These are phyloP conservation scores for Cutaneotrichosporon curvatum DNA, from an alignment of 1,284 basidiomycete genomes.

Conservation along the genomic window DNA sequence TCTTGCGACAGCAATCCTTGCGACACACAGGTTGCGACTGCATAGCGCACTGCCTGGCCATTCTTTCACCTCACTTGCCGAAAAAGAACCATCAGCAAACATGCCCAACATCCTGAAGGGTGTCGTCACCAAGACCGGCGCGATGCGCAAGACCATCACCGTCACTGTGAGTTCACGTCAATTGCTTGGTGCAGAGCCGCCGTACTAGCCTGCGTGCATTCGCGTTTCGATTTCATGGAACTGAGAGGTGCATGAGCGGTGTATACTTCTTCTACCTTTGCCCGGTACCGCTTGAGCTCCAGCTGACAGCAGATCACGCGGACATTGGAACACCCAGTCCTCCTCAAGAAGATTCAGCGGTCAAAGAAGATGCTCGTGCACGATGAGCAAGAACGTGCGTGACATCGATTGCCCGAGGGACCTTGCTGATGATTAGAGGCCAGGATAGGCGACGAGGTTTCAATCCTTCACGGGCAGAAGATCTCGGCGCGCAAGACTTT, in stretches of 20 bases:
- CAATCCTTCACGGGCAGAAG: constrained; percentile 33
- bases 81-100: not conserved
- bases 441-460: constrained; percentile 31
- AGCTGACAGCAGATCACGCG: constrained; percentile 20
- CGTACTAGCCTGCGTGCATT: too few relatives aligned
- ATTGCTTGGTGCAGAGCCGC: too few relatives aligned
- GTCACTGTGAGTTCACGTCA: constrained; percentile 29
- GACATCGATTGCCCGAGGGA: not conserved
- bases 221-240: not conserved
- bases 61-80: too few relatives aligned
- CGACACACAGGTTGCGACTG: too few relatives aligned
- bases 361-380: constrained; percentile 39
- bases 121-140: constrained; percentile 35
- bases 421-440: constrained; percentile 19
- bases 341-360: constrained; percentile 25
- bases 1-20: too few relatives aligned
- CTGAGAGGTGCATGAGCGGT: too few relatives aligned
- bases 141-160: constrained; percentile 38
- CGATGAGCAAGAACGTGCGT: constrained; percentile 35
- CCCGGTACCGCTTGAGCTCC: not conserved
- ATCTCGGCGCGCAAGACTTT: constrained; percentile 32
- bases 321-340: constrained; percentile 24
- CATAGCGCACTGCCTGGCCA: too few relatives aligned
- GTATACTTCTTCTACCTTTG: too few relatives aligned
- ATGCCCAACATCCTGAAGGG: constrained; percentile 32